Conservation (phyloP, 306 rosid genomes). For the barrel medic (Medicago truncatula) region MtrunA17r5.0-ANR NC_053043.1:37303501-37304000, state of each 20-base stretch:
- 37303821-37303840: background rate
- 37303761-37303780: conserved; percentile 57
- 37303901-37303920: no score
- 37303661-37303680: conserved; percentile 75
- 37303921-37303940: no score
- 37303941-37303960: no score
- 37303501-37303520: background rate
- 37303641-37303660: conserved; percentile 68
- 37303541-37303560: conserved; percentile 64
- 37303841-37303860: background rate
- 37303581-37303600: conserved; percentile 53
- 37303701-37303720: conserved; percentile 41
- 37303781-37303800: conserved; percentile 57
- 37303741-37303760: background rate
- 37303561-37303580: conserved; percentile 42
- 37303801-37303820: background rate
- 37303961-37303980: background rate
- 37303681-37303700: conserved; percentile 54
- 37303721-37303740: background rate
- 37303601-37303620: conserved; percentile 57
- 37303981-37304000: background rate
- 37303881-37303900: background rate
- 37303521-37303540: conserved; percentile 62
- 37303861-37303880: background rate
- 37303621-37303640: conserved; percentile 57